These are phyloP conservation scores for Erysimum cheiranthoides DNA, from an alignment of 345 rosid genomes.

Conservation along the genomic window DNA sequence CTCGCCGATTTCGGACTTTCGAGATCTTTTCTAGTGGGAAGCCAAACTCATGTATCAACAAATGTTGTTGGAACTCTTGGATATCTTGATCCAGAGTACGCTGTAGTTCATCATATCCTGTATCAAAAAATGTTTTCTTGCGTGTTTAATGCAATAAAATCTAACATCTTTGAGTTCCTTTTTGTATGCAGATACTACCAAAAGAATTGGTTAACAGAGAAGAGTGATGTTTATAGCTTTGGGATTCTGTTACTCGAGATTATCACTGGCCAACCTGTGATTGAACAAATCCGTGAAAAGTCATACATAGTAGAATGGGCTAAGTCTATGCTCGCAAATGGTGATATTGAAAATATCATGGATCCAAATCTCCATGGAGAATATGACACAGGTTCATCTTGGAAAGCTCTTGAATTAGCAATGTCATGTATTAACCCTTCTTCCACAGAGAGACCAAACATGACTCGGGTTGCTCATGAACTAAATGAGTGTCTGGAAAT, in stretches of 20 bases:
- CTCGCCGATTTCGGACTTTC: constrained; percentile 59
- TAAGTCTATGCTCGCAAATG: constrained; percentile 20
- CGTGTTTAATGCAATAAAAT: neutral
- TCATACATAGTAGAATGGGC: constrained; percentile 41
- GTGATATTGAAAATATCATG: constrained; percentile 38
- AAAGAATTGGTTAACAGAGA: constrained; percentile 45
- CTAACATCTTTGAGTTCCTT: neutral
- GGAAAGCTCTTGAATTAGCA: constrained; percentile 46
- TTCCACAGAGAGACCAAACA: constrained; percentile 44
- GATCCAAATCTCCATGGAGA: constrained; percentile 36
- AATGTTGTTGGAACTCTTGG: constrained; percentile 45
- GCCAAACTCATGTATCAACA: constrained; percentile 38
- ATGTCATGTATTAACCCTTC: constrained; percentile 38
- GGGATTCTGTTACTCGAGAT: constrained; percentile 52
- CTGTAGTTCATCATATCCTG: neutral
- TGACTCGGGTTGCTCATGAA: constrained; percentile 44
- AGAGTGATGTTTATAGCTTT: constrained; percentile 61
- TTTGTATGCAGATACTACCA: constrained; percentile 40
- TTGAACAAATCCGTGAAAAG: constrained; percentile 14
- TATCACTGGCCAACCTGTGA: constrained; percentile 48
- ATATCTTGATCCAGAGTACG: constrained; percentile 62
- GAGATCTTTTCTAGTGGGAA: constrained; percentile 41
- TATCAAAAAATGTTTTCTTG: neutral
- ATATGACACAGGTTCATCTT: constrained; percentile 30
- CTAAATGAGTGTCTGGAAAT: constrained; percentile 45